Conservation (phyloP, 73 alveolate species). For the Paramecium caudatum region DNA sequence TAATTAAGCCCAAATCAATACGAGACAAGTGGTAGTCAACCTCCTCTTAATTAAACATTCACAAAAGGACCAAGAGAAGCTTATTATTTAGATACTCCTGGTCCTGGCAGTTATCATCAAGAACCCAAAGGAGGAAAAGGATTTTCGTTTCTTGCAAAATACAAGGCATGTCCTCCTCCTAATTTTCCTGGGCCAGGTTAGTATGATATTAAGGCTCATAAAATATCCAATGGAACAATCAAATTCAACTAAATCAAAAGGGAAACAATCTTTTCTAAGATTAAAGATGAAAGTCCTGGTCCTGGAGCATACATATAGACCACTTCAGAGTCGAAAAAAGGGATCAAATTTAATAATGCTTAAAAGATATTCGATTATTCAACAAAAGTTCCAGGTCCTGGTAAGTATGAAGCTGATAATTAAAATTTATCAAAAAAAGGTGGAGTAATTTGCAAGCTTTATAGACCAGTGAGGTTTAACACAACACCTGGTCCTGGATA, state of each 20-base stretch:
- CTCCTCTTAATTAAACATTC: not conserved
- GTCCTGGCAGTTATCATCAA: slow-evolving; percentile 29
- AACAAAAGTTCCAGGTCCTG: slow-evolving; percentile 45
- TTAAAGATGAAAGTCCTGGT: slow-evolving; percentile 14
- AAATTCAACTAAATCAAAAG: not conserved
- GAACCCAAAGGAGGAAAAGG: not conserved
- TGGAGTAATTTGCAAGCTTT: not conserved
- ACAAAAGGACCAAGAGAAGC: slow-evolving; percentile 14
- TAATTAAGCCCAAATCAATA: slow-evolving; percentile 32
- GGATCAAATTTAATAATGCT: not conserved
- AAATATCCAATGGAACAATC: not conserved
- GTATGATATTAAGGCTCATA: not conserved
- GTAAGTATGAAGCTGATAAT: not conserved
- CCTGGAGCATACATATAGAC: not conserved
- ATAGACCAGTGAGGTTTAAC: slow-evolving; percentile 8
- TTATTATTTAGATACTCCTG: slow-evolving; percentile 15
- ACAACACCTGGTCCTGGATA: slow-evolving; percentile 51
- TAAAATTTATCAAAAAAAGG: not conserved
- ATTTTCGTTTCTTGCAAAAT: slow-evolving; percentile 8
- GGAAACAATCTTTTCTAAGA: not conserved
- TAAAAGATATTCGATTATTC: slow-evolving; percentile 5
- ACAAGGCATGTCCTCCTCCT: not conserved
- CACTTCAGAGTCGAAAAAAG: not conserved
- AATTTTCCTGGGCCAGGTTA: slow-evolving; percentile 37
- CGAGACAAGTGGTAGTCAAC: not conserved